Evolutionary conservation across 225 moss, liverwort and hornwort species (phyloP).

Genomic region (Bryoerythrophyllum caledonicum): DNA sequence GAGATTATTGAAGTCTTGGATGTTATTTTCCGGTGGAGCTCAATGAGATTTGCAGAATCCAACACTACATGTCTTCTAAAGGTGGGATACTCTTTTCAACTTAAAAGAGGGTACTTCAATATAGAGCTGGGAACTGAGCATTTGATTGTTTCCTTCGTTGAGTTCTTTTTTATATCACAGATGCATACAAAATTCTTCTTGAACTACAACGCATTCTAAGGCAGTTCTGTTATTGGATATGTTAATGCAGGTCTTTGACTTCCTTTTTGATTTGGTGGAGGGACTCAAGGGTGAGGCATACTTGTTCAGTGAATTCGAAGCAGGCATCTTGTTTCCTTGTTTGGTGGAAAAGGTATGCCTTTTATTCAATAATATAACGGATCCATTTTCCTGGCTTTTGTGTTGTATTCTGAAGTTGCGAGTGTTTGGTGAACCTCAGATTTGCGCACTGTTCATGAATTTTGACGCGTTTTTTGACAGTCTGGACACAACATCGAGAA

Average conservation of each 20-base stretch:
- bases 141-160: background rate
- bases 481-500: slow-evolving; percentile 89
- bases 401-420: background rate
- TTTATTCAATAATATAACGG: background rate
- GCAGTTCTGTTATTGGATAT: background rate
- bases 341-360: slow-evolving; percentile 68
- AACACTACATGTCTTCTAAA: slow-evolving; percentile 88
- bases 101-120: background rate
- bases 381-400: background rate
- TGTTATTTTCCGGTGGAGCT: slow-evolving; percentile 74
- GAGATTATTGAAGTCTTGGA: slow-evolving; percentile 70
- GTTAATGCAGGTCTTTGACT: slow-evolving; percentile 58
- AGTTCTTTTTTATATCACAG: background rate
- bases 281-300: slow-evolving; percentile 69
- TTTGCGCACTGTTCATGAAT: background rate
- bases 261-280: slow-evolving; percentile 68
- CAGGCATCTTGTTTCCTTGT: slow-evolving; percentile 70
- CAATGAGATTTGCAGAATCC: slow-evolving; percentile 71
- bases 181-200: background rate
- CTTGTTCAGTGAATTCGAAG: slow-evolving; percentile 71
- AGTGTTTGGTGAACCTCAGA: background rate
- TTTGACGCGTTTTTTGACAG: slow-evolving; percentile 27
- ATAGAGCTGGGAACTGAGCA: background rate
- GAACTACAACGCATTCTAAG: background rate
- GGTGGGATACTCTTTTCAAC: slow-evolving; percentile 18